phyloP scores from a whole-genome alignment of 1,284 basidiomycete genomes.

The Paramarasmius palmivorus region DNA sequence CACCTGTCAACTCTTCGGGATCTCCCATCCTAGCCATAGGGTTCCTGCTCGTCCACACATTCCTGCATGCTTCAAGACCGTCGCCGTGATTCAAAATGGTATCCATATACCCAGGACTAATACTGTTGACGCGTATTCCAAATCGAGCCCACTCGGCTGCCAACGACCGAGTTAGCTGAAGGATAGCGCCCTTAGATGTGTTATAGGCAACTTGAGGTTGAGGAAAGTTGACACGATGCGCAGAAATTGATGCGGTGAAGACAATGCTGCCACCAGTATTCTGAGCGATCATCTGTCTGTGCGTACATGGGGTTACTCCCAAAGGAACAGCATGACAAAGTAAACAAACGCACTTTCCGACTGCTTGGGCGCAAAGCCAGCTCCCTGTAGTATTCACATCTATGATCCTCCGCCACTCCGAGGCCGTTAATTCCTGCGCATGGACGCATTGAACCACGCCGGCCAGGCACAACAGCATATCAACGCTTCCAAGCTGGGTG shows the following conservation, averaged over 20 bases:
- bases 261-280: conserved; percentile 40
- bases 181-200: conserved; percentile 33
- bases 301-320: background rate
- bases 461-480: conserved; percentile 41
- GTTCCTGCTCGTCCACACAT: conserved; percentile 36
- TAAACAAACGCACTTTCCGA: conserved; percentile 31
- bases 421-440: conserved; percentile 27
- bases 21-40: conserved; percentile 45
- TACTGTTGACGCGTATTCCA: conserved; percentile 42
- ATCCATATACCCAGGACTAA: conserved; percentile 47
- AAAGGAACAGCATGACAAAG: background rate
- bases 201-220: conserved; percentile 39
- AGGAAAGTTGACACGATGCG: conserved; percentile 39
- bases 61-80: conserved; percentile 28
- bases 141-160: conserved; percentile 43
- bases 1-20: conserved; percentile 39
- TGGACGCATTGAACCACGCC: conserved; percentile 36
- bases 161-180: conserved; percentile 31
- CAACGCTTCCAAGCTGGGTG: conserved; percentile 30
- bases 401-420: conserved; percentile 37
- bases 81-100: conserved; percentile 39
- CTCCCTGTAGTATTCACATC: conserved; percentile 44
- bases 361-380: conserved; percentile 42
- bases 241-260: conserved; percentile 43
- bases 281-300: conserved; percentile 41